phyloP scores from a whole-genome alignment of 148 eudicot species.

The Hydrangea macrophylla region DNA sequence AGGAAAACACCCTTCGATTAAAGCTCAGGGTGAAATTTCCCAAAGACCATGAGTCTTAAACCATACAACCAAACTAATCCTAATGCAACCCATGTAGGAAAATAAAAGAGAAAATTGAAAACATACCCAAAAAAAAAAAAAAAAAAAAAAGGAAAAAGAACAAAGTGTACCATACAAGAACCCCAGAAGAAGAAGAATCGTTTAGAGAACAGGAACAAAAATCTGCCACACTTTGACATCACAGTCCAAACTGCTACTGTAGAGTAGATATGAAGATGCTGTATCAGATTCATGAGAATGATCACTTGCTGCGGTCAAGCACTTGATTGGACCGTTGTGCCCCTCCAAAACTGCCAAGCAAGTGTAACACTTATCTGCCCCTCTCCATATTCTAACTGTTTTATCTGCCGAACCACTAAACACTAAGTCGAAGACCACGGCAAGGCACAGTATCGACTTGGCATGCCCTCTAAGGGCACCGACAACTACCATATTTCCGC shows the following conservation, averaged over 20 bases:
- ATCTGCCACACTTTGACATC: slow-evolving; percentile 86
- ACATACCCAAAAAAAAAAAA: background rate
- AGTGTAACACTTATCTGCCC: slow-evolving; percentile 34
- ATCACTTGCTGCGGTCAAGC: slow-evolving; percentile 46
- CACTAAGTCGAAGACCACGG: slow-evolving; percentile 40
- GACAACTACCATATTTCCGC: slow-evolving; percentile 37
- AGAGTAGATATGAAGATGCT: slow-evolving; percentile 49
- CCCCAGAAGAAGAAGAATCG: background rate
- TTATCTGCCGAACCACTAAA: slow-evolving; percentile 85
- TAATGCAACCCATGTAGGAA: background rate
- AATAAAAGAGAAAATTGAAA: background rate
- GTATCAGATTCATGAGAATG: slow-evolving; percentile 25
- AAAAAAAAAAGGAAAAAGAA: background rate
- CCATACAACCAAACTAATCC: background rate
- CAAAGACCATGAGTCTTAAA: too few species aligned
- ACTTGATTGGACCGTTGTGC: slow-evolving; percentile 79
- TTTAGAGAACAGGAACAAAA: slow-evolving; percentile 26
- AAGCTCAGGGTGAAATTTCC: too few species aligned
- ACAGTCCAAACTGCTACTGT: slow-evolving; percentile 80
- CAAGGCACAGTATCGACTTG: slow-evolving; percentile 66
- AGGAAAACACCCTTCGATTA: too few species aligned
- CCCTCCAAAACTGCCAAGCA: slow-evolving; percentile 77
- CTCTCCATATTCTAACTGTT: slow-evolving; percentile 82
- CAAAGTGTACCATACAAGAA: too few species aligned
- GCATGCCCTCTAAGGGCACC: slow-evolving; percentile 67